Percentiles rank a stretch among this genome's conserved stretches.
Evolutionary conservation across 129 eudicot species (phyloP).

Genomic region (Oenanthe sinensis): DNA sequence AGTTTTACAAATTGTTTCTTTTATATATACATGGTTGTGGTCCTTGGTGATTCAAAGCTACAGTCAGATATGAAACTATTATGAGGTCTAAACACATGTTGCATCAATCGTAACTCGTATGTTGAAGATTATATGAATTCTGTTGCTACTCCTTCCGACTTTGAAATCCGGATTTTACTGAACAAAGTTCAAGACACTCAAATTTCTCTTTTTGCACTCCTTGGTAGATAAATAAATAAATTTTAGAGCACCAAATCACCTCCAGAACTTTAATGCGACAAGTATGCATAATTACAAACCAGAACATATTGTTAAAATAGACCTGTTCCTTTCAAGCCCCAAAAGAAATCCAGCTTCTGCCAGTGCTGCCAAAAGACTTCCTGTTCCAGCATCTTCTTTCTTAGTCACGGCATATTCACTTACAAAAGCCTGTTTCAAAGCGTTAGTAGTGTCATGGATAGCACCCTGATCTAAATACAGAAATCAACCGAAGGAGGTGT

Average conservation of each 20-base stretch:
- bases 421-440: slow-evolving; percentile 67
- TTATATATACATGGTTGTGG: no score
- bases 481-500: slow-evolving; percentile 9
- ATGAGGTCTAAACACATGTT: not conserved
- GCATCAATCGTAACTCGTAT: not conserved
- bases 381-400: slow-evolving; percentile 56
- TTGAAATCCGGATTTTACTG: not conserved
- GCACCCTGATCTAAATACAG: not conserved
- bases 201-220: not conserved
- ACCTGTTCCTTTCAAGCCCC: slow-evolving; percentile 88
- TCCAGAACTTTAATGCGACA: not conserved
- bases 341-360: slow-evolving; percentile 91
- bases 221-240: not conserved
- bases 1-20: no score
- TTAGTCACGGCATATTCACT: slow-evolving; percentile 85
- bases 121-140: not conserved
- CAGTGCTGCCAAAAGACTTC: slow-evolving; percentile 80
- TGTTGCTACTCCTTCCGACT: not conserved
- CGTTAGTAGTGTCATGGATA: not conserved
- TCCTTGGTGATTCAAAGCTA: no score
- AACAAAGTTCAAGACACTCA: not conserved
- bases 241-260: not conserved
- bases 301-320: slow-evolving; percentile 1
- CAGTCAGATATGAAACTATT: no score
- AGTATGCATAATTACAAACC: not conserved